These are phyloP conservation scores for Mucor velutinosus DNA, from an alignment of 371 early-diverging fungal genomes.

Conservation along the genomic window DNA sequence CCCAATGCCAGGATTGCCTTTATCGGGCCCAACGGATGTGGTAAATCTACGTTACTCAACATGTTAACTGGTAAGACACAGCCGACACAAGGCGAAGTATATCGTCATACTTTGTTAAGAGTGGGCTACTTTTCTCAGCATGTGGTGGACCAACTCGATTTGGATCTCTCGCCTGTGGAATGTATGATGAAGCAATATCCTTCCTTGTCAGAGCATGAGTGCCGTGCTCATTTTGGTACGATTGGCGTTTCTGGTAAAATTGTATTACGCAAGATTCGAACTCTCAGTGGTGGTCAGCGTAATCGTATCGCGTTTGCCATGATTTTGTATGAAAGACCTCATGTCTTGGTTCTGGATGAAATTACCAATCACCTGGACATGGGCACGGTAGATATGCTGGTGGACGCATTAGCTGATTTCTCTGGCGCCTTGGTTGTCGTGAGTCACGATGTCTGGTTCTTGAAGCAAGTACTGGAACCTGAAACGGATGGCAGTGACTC, in stretches of 20 bases:
- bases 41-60: conserved; percentile 86
- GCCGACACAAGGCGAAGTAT: conserved; percentile 62
- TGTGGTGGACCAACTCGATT: conserved; percentile 65
- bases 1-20: conserved; percentile 65
- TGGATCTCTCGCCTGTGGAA: conserved; percentile 52
- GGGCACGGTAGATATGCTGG: conserved; percentile 69
- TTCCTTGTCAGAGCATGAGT: conserved; percentile 56
- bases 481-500: conserved; percentile 22
- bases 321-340: conserved; percentile 63
- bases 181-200: conserved; percentile 50
- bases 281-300: conserved; percentile 78
- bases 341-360: conserved; percentile 85
- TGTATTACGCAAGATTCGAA: conserved; percentile 51
- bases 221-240: conserved; percentile 67
- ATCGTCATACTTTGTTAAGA: conserved; percentile 59
- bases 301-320: conserved; percentile 75
- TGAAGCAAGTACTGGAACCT: conserved; percentile 60
- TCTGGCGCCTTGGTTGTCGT: conserved; percentile 68
- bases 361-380: conserved; percentile 86
- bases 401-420: conserved; percentile 61
- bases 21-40: conserved; percentile 80
- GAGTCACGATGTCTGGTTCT: conserved; percentile 77
- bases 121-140: conserved; percentile 85
- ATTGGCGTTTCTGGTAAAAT: conserved; percentile 67
- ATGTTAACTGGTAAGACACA: conserved; percentile 61